Evolutionary conservation across 2,329 filamentous ascomycete genomes (phyloP).

Genomic region (Daldinia sp.): DNA sequence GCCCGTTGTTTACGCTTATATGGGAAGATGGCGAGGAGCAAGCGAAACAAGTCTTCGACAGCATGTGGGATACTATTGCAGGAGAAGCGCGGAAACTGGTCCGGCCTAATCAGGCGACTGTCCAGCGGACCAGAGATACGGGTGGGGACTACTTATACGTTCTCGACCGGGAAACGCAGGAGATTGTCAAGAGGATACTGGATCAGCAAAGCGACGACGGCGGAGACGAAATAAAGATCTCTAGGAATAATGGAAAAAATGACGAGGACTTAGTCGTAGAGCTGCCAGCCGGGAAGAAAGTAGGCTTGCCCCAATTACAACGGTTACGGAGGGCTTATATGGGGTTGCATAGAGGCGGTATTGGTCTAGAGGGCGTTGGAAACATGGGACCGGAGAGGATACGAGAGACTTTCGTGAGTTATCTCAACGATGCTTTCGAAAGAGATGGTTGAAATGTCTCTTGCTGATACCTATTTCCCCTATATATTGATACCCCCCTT

Average conservation of each 20-base stretch:
- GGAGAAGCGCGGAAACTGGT: conserved; percentile 70
- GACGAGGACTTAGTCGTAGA: conserved; percentile 66
- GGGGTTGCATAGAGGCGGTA: conserved; percentile 75
- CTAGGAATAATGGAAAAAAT: conserved; percentile 42
- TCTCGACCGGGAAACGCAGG: conserved; percentile 80
- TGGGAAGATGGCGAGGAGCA: conserved; percentile 77
- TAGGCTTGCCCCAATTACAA: conserved; percentile 79
- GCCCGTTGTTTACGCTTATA: conserved; percentile 79
- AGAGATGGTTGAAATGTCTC: conserved; percentile 56
- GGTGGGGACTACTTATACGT: conserved; percentile 80
- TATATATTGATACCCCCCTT: conserved; percentile 30
- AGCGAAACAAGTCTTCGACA: conserved; percentile 62
- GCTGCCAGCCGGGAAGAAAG: conserved; percentile 68
- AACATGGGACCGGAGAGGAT: conserved; percentile 64
- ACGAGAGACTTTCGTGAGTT: conserved; percentile 70
- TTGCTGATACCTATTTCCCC: not conserved
- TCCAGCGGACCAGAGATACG: conserved; percentile 69
- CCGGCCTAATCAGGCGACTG: conserved; percentile 77
- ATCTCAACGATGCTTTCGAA: conserved; percentile 71
- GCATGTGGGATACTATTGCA: conserved; percentile 78
- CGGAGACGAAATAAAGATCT: conserved; percentile 64
- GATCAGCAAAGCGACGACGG: conserved; percentile 74
- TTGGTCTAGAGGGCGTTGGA: conserved; percentile 63
- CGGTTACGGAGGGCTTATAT: conserved; percentile 81
- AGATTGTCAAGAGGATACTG: conserved; percentile 74